phyloP scores from a whole-genome alignment of 768 basidiomycete genomes.

The Lentinula guzmanii region DNA sequence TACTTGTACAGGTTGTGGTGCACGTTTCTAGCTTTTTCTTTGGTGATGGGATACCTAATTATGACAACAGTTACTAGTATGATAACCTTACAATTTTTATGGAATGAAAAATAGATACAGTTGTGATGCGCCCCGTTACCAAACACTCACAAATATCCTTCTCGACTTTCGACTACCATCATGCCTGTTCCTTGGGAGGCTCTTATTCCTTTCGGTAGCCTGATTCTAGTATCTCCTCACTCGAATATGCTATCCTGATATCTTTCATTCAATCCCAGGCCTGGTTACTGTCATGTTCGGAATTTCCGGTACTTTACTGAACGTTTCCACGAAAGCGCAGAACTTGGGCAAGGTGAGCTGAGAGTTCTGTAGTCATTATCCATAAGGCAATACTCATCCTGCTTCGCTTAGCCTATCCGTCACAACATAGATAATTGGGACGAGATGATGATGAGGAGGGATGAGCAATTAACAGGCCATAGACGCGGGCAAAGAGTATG shows the following conservation, averaged over 20 bases:
- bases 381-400: not conserved
- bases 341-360: conserved; percentile 82
- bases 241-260: not conserved
- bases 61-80: too few species aligned
- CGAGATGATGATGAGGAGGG: conserved; percentile 93
- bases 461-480: conserved; percentile 83
- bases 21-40: too few species aligned
- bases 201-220: conserved; percentile 86
- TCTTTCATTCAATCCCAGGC: conserved; percentile 34
- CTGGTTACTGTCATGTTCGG: conserved; percentile 86
- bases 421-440: conserved; percentile 90
- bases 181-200: conserved; percentile 99
- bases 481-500: conserved; percentile 80
- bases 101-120: too few species aligned
- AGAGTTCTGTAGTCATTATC: not conserved
- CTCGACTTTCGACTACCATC: conserved; percentile 15
- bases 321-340: conserved; percentile 69
- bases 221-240: not conserved
- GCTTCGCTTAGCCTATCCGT: conserved; percentile 57
- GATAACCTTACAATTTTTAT: too few species aligned
- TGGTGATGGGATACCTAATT: too few species aligned
- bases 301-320: conserved; percentile 83
- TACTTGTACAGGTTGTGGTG: too few species aligned
- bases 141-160: conserved; percentile 2
- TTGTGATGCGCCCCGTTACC: too few species aligned